Percentiles rank a stretch among this genome's conserved stretches.
These are phyloP conservation scores for Paecilomyces variotii DNA, from an alignment of 2,329 filamentous ascomycete genomes.

Conservation along the genomic window DNA sequence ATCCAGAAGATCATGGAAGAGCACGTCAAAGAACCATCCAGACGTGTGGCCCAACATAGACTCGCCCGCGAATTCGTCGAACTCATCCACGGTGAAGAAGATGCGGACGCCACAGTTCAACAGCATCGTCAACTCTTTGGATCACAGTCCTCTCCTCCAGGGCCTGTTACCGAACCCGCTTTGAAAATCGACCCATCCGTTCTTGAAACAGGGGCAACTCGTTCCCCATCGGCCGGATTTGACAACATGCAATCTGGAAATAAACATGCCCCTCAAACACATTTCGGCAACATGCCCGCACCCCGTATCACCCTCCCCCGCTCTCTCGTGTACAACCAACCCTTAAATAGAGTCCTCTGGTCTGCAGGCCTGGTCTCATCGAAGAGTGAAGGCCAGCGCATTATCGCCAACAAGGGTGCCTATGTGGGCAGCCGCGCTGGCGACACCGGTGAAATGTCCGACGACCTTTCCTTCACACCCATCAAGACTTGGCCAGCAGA, in stretches of 20 bases:
- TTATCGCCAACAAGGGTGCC: slow-evolving; percentile 43
- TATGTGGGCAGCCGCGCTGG: slow-evolving; percentile 40
- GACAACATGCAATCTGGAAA: slow-evolving; percentile 29
- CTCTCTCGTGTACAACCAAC: slow-evolving; percentile 42
- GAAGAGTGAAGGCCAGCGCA: slow-evolving; percentile 44
- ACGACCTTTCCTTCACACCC: slow-evolving; percentile 42
- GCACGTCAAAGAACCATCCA: slow-evolving; percentile 60
- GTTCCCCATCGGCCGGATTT: slow-evolving; percentile 17
- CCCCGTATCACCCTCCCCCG: slow-evolving; percentile 38
- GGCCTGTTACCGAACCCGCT: slow-evolving; percentile 22
- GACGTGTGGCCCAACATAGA: slow-evolving; percentile 71
- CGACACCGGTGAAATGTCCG: slow-evolving; percentile 32
- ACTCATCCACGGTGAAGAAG: slow-evolving; percentile 63
- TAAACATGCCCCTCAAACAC: slow-evolving; percentile 29
- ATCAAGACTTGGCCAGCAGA: slow-evolving; percentile 37
- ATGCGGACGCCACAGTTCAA: slow-evolving; percentile 55
- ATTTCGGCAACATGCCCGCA: slow-evolving; percentile 29
- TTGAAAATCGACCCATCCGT: neutral
- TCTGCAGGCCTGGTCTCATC: slow-evolving; percentile 45
- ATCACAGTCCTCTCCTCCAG: slow-evolving; percentile 23
- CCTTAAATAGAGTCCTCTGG: slow-evolving; percentile 43
- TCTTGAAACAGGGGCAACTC: slow-evolving; percentile 2
- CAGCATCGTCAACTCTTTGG: slow-evolving; percentile 46
- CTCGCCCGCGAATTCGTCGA: slow-evolving; percentile 76
- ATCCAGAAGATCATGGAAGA: slow-evolving; percentile 61